Conservation (phyloP, 371 early-diverging fungal genomes). For the Conidiobolus incongruus region DNA sequence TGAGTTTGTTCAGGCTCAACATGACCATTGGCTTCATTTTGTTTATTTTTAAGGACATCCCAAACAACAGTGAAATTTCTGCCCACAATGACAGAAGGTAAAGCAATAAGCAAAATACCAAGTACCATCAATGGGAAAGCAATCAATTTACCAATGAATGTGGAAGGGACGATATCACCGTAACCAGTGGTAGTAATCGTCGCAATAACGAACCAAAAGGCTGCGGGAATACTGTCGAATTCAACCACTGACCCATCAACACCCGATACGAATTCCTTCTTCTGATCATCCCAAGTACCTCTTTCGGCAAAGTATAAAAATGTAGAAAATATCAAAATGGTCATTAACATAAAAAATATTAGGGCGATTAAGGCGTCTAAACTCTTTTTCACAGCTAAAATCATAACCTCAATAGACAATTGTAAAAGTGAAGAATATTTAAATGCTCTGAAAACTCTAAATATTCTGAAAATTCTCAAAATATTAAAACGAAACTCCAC, state of each 20-base stretch:
- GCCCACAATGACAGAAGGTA: constrained; percentile 75
- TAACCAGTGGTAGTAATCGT: constrained; percentile 75
- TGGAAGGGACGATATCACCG: constrained; percentile 67
- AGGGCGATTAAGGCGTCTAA: constrained; percentile 55
- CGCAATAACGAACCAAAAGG: constrained; percentile 62
- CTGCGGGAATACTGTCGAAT: constrained; percentile 65
- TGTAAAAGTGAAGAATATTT: constrained; percentile 43
- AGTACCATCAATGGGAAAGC: constrained; percentile 72
- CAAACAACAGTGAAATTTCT: constrained; percentile 69
- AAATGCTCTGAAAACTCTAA: constrained; percentile 62
- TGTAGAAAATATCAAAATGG: constrained; percentile 46
- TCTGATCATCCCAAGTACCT: constrained; percentile 46
- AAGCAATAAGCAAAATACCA: constrained; percentile 58
- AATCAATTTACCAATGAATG: constrained; percentile 59
- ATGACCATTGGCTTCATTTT: not conserved
- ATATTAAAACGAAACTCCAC: constrained; percentile 70
- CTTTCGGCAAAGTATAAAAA: constrained; percentile 70
- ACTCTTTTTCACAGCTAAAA: constrained; percentile 53
- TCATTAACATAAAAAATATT: constrained; percentile 51
- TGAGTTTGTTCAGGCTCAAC: too few species aligned
- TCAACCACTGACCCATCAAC: constrained; percentile 31
- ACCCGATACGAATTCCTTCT: constrained; percentile 37
- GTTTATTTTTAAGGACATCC: constrained; percentile 34
- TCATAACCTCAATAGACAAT: constrained; percentile 69
- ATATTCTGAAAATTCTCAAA: constrained; percentile 48